Evolutionary conservation across 768 basidiomycete genomes (phyloP).

Genomic region (Rickenella mellea): DNA sequence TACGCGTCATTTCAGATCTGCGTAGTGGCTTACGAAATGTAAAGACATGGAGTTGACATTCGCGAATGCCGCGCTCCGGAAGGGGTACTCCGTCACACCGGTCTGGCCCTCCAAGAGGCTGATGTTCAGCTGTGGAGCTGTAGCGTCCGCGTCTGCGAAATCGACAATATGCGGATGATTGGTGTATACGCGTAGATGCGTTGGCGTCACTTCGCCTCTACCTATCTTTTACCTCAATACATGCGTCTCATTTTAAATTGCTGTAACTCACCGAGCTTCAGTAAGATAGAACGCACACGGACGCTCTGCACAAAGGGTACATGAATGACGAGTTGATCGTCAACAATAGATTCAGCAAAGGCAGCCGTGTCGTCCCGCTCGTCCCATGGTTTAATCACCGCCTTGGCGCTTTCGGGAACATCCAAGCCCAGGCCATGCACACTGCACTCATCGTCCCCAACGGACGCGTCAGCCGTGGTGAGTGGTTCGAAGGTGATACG

Average conservation of each 20-base stretch:
- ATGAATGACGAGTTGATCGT: slow-evolving; percentile 81
- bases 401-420: slow-evolving; percentile 73
- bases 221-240: slow-evolving; percentile 29
- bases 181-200: slow-evolving; percentile 65
- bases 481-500: background rate
- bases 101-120: slow-evolving; percentile 63
- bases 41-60: slow-evolving; percentile 66
- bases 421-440: slow-evolving; percentile 75
- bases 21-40: slow-evolving; percentile 59
- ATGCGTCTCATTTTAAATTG: background rate
- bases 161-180: slow-evolving; percentile 71
- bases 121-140: slow-evolving; percentile 63
- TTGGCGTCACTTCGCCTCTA: slow-evolving; percentile 68
- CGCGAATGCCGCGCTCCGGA: slow-evolving; percentile 67
- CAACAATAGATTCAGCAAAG: slow-evolving; percentile 72
- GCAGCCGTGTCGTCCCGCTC: slow-evolving; percentile 56
- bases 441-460: slow-evolving; percentile 26
- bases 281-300: slow-evolving; percentile 58
- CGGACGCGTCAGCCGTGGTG: slow-evolving; percentile 4
- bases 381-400: slow-evolving; percentile 75
- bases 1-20: background rate
- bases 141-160: slow-evolving; percentile 62
- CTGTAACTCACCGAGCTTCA: slow-evolving; percentile 57
- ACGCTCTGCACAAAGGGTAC: slow-evolving; percentile 76
- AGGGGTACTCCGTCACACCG: slow-evolving; percentile 64